Conservation (phyloP, 306 rosid species). For the Comarum palustre region DNA sequence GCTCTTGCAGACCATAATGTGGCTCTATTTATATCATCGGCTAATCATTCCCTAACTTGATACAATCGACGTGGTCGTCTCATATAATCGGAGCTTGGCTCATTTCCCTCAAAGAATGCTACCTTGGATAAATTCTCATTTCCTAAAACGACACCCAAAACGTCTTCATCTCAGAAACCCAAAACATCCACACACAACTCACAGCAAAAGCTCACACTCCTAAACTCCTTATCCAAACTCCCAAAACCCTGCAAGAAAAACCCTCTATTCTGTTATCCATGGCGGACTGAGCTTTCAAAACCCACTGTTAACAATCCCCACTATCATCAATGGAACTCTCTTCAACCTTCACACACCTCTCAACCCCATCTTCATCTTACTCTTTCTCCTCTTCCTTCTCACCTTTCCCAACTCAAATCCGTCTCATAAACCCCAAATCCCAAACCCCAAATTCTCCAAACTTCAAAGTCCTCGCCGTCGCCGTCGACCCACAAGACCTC, state of each 20-base stretch:
- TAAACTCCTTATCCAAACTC: constrained; percentile 30
- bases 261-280: constrained; percentile 18
- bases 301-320: neutral
- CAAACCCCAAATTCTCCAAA: constrained; percentile 11
- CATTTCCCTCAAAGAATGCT: too few relatives aligned
- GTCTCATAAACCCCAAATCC: constrained; percentile 30
- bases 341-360: constrained; percentile 48
- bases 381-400: constrained; percentile 58
- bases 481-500: constrained; percentile 60
- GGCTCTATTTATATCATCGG: too few relatives aligned
- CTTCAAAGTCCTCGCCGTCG: constrained; percentile 52
- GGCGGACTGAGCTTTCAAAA: constrained; percentile 19
- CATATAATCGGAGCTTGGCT: too few relatives aligned
- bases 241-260: constrained; percentile 28
- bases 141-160: neutral
- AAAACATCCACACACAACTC: neutral
- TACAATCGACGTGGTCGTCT: too few relatives aligned
- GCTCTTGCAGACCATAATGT: too few relatives aligned
- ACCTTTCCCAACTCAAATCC: constrained; percentile 41
- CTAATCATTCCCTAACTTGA: too few relatives aligned
- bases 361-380: constrained; percentile 35
- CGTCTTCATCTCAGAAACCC: neutral
- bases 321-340: constrained; percentile 63
- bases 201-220: neutral
- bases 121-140: too few relatives aligned